A percentile compares a stretch with the other conserved stretches of the same genome.
Conservation (phyloP, 768 basidiomycete species). For the Gyrodon lividus region DNA sequence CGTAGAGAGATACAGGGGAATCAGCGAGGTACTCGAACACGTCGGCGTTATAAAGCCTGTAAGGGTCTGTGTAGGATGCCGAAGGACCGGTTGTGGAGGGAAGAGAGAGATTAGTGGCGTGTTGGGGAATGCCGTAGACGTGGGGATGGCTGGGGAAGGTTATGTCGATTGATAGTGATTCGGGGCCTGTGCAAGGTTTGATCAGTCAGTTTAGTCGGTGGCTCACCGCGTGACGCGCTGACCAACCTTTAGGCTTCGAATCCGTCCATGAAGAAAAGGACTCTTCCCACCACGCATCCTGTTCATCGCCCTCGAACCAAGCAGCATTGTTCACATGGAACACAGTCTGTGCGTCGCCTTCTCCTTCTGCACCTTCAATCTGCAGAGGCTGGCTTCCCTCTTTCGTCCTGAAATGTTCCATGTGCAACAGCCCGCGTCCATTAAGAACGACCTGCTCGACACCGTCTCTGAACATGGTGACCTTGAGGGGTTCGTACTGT, state of each 20-base stretch:
- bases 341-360: slow-evolving; percentile 45
- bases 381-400: slow-evolving; percentile 41
- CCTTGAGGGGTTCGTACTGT: slow-evolving; percentile 69
- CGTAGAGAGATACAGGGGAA: slow-evolving; percentile 80
- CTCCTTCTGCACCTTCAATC: slow-evolving; percentile 37
- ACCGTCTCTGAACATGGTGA: slow-evolving; percentile 70
- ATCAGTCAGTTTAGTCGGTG: neutral
- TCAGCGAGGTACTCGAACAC: slow-evolving; percentile 94
- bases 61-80: slow-evolving; percentile 82
- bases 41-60: slow-evolving; percentile 92
- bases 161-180: slow-evolving; percentile 90
- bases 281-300: slow-evolving; percentile 91
- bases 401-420: slow-evolving; percentile 94
- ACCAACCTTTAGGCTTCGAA: slow-evolving; percentile 88
- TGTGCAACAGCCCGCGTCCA: slow-evolving; percentile 85
- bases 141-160: slow-evolving; percentile 89
- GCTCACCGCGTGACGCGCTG: too few species aligned
- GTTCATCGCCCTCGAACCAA: slow-evolving; percentile 89
- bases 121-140: slow-evolving; percentile 96
- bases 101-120: slow-evolving; percentile 85
- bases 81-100: slow-evolving; percentile 84
- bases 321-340: slow-evolving; percentile 51
- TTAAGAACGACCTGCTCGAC: slow-evolving; percentile 88
- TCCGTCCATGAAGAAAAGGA: slow-evolving; percentile 85
- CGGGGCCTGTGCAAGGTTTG: slow-evolving; percentile 68